phyloP scores from a whole-genome alignment of 1,284 basidiomycete species.

The Rhodotorula sp. region DNA sequence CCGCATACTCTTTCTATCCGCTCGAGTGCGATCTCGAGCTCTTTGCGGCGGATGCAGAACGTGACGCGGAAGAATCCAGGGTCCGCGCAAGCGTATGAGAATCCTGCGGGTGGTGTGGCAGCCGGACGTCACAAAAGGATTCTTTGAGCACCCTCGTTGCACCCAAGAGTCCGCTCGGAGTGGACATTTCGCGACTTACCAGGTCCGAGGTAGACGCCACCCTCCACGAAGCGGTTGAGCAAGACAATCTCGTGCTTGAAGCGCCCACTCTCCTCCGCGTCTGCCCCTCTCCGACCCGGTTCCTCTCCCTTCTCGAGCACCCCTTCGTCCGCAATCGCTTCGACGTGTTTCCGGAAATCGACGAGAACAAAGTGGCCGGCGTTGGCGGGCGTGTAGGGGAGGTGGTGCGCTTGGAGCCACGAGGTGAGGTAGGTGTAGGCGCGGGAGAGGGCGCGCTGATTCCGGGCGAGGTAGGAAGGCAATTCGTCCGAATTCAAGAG shows the following conservation, averaged over 20 bases:
- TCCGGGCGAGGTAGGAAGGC: conserved; percentile 24
- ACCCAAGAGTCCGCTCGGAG: too few relatives aligned
- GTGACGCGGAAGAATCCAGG: conserved; percentile 45
- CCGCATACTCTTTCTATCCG: conserved; percentile 17
- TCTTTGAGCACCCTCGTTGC: neutral
- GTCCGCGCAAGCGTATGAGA: conserved; percentile 33
- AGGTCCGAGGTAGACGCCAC: conserved; percentile 40
- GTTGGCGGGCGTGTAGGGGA: conserved; percentile 32
- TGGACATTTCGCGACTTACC: conserved; percentile 9
- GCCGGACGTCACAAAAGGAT: too few relatives aligned
- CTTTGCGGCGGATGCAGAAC: conserved; percentile 36
- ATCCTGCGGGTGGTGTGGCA: conserved; percentile 19
- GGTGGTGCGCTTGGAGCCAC: conserved; percentile 30
- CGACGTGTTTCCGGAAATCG: conserved; percentile 33
- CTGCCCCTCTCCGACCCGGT: neutral
- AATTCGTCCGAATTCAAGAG: conserved; percentile 27
- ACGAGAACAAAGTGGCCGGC: conserved; percentile 40
- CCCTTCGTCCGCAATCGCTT: neutral
- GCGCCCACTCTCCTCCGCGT: neutral
- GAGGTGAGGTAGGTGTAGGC: conserved; percentile 34
- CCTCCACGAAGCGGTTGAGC: conserved; percentile 36
- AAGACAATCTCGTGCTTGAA: conserved; percentile 21
- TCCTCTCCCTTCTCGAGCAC: neutral
- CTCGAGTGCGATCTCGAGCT: conserved; percentile 22
- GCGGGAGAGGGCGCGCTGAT: conserved; percentile 21